Evolutionary conservation across 2,329 filamentous ascomycete species (phyloP), one percentile per base, ranked within the genome.

Genomic region (Cryphonectria naterciae): DNA sequence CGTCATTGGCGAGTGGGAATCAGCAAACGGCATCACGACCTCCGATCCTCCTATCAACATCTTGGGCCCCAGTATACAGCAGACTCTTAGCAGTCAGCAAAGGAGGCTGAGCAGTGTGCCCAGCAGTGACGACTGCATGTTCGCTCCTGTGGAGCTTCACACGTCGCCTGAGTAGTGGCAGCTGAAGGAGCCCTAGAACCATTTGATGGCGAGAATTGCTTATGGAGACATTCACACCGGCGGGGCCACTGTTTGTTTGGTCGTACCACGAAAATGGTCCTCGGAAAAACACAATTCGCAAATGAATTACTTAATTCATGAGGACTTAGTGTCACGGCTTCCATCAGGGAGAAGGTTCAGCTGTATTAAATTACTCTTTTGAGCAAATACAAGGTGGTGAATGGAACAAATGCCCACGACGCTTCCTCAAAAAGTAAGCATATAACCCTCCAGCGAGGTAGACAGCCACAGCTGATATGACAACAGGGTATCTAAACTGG

Each of bases 401-500:
- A 76, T 91, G 89, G 39, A 91, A 75, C 39, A 91, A 79, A 80
- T 92, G 90, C 0, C 90, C 90, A 65, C 89, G 81, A 73, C 87
- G 83, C 64, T 80, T 80, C 28, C 88, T 81, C 11, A 92, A 86
- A 76, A 88, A 91, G 0, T 78, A 77, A 0, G 89, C 84, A 76
- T 90, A 91, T 39, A 86, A 80, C 0, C 79, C 79, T 0, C 84
- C 84, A 0, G 87, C 85, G 0, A 79, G 64, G 2, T 79, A 82
- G 0, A 91, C 84, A 0, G 89, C 87, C 0, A 76, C 81, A 2
- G 86, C 83, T 69, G 88, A 91, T 63, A 93, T 84, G 8, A 87
- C 77, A 0, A 88, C 86, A 0, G 92, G 91, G 77, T 86, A 90
- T 69, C 83, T 82, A 77, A 94, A 94, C 75, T 92, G 85, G 4